phyloP scores from a whole-genome alignment of 2,329 filamentous ascomycete species.

The Colletotrichum orchidophilum region DNA sequence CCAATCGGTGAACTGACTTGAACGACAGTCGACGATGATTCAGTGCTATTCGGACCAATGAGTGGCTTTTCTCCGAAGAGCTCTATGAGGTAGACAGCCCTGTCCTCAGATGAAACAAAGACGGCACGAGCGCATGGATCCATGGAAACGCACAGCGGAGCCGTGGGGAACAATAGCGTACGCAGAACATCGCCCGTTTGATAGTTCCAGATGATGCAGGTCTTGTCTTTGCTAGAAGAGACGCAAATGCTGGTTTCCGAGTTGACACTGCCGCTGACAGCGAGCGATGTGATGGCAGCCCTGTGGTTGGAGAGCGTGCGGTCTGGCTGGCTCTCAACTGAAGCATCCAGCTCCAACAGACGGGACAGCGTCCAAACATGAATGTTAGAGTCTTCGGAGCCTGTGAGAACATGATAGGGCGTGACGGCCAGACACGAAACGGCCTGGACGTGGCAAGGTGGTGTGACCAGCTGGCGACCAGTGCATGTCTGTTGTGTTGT shows the following conservation, averaged over 20 bases:
- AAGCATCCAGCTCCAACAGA: constrained; percentile 70
- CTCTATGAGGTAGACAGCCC: constrained; percentile 82
- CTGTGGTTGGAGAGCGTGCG: constrained; percentile 82
- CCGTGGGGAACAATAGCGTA: constrained; percentile 81
- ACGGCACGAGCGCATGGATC: constrained; percentile 87
- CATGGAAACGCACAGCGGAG: constrained; percentile 76
- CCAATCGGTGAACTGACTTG: constrained; percentile 65
- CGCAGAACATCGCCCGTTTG: constrained; percentile 79
- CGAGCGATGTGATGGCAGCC: constrained; percentile 74
- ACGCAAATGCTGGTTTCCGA: constrained; percentile 81
- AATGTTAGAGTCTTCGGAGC: constrained; percentile 86
- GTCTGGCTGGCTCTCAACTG: constrained; percentile 72
- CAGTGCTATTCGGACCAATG: constrained; percentile 61
- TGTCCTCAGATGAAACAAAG: constrained; percentile 83
- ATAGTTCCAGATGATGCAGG: constrained; percentile 93
- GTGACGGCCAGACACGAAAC: constrained; percentile 80
- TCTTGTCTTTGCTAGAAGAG: constrained; percentile 86
- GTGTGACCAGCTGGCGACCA: constrained; percentile 79
- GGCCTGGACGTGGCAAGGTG: constrained; percentile 80
- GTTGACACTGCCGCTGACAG: constrained; percentile 72
- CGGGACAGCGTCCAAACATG: constrained; percentile 89
- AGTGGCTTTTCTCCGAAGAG: constrained; percentile 68
- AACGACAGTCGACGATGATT: constrained; percentile 65
- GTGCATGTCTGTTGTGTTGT: constrained; percentile 68
- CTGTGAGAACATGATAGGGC: constrained; percentile 78